These are phyloP conservation scores for Sporormia fimetaria DNA, from an alignment of 495 filamentous ascomycete genomes.

Conservation along the genomic window DNA sequence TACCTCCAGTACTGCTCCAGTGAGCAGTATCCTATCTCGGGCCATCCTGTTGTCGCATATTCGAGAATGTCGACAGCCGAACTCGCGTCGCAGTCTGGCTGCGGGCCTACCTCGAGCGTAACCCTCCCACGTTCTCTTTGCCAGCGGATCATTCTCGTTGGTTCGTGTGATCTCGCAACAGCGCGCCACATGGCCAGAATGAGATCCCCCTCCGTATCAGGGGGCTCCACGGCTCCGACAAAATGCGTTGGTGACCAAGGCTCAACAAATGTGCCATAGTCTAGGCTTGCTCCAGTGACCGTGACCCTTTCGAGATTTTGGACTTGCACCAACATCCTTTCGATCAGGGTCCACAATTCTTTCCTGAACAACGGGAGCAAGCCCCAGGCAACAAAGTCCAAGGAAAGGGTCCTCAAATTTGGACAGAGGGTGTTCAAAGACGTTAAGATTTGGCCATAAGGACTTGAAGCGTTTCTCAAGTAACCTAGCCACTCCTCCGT, in stretches of 20 bases:
- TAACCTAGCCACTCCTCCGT: conserved; percentile 18
- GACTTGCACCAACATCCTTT: conserved; percentile 7
- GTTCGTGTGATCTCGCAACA: conserved; percentile 3
- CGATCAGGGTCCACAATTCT: conserved; percentile 20
- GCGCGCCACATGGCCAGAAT: conserved; percentile 15
- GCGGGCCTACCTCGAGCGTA: too few relatives aligned
- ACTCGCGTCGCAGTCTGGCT: too few relatives aligned
- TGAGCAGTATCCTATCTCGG: too few relatives aligned
- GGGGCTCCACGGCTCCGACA: conserved; percentile 20
- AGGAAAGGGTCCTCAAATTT: conserved; percentile 9
- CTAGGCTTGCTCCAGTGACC: conserved; percentile 13
- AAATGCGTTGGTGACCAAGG: conserved; percentile 22
- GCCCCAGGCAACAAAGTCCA: conserved; percentile 19
- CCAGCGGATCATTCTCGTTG: conserved; percentile 17
- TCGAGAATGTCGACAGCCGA: too few relatives aligned
- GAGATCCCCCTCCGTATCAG: conserved; percentile 14
- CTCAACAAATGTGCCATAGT: conserved; percentile 7
- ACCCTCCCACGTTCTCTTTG: too few relatives aligned
- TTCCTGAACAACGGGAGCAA: conserved; percentile 9
- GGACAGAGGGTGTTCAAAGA: conserved; percentile 9
- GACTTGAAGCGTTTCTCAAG: conserved; percentile 7
- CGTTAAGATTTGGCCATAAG: conserved; percentile 9
- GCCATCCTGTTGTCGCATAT: too few relatives aligned
- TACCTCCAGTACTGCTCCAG: too few relatives aligned
- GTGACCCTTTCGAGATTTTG: conserved; percentile 15